phyloP scores from a whole-genome alignment of 495 filamentous ascomycete species.

The Lentithecium fluviatile region DNA sequence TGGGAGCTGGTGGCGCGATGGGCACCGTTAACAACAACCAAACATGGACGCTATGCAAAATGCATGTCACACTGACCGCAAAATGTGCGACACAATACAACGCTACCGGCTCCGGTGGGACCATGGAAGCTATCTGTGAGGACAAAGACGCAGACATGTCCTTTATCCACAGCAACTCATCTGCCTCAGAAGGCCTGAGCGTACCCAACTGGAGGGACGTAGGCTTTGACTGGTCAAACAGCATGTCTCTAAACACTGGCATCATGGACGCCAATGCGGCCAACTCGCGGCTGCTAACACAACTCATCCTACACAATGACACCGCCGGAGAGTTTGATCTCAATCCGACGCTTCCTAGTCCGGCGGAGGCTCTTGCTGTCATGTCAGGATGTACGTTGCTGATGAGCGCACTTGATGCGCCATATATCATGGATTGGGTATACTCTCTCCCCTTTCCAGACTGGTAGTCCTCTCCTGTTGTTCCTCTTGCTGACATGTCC shows the following conservation, averaged over 20 bases:
- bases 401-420: constrained; percentile 51
- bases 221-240: constrained; percentile 55
- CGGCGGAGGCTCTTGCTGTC: constrained; percentile 66
- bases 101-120: constrained; percentile 55
- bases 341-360: constrained; percentile 54
- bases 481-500: constrained; percentile 3
- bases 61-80: constrained; percentile 58
- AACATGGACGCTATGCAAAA: constrained; percentile 61
- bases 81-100: constrained; percentile 64
- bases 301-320: constrained; percentile 44
- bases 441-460: neutral
- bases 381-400: constrained; percentile 64
- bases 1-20: constrained; percentile 51
- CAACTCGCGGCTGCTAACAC: constrained; percentile 63
- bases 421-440: constrained; percentile 57
- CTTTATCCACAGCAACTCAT: constrained; percentile 49
- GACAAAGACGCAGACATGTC: constrained; percentile 50
- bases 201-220: constrained; percentile 59
- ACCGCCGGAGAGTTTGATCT: constrained; percentile 25
- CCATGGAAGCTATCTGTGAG: constrained; percentile 59
- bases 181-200: constrained; percentile 40
- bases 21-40: constrained; percentile 28
- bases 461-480: too few relatives aligned
- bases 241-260: constrained; percentile 61
- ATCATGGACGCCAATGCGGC: constrained; percentile 57